Conservation (phyloP, 2,329 filamentous ascomycete genomes). For the Pseudogymnoascus sp. region DNA sequence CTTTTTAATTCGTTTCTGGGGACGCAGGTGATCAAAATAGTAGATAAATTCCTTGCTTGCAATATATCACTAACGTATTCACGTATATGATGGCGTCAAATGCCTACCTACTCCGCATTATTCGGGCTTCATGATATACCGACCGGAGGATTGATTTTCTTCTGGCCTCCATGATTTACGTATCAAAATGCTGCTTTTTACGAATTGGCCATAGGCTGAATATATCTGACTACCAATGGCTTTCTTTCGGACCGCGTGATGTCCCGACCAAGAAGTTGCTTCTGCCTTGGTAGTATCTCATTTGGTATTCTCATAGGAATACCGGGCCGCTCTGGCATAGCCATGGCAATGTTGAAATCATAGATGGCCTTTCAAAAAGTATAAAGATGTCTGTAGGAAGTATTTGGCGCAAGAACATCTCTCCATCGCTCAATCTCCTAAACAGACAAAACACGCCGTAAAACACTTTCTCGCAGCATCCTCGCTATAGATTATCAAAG, state of each 20-base stretch:
- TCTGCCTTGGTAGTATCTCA: not conserved
- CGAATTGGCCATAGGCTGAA: not conserved
- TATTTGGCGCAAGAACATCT: not conserved
- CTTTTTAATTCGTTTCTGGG: not conserved
- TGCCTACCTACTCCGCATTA: not conserved
- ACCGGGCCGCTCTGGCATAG: not conserved
- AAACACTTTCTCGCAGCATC: not conserved
- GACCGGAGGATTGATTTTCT: not conserved
- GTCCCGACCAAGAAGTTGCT: not conserved
- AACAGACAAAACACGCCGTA: not conserved
- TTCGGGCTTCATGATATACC: not conserved
- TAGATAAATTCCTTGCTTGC: not conserved
- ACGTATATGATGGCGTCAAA: not conserved
- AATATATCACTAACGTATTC: not conserved
- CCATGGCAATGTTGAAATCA: not conserved
- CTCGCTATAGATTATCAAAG: not conserved
- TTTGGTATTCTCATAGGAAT: not conserved
- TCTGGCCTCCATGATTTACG: no score
- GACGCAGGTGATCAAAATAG: not conserved
- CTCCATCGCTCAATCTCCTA: not conserved
- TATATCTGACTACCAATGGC: not conserved
- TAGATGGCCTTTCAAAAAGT: not conserved
- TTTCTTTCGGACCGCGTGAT: not conserved
- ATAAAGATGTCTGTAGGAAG: not conserved
- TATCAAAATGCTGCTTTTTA: not conserved